Base-by-base conservation (phyloP, 371 early-diverging fungal genomes). In the Syncephalastrum racemosum region DNA sequence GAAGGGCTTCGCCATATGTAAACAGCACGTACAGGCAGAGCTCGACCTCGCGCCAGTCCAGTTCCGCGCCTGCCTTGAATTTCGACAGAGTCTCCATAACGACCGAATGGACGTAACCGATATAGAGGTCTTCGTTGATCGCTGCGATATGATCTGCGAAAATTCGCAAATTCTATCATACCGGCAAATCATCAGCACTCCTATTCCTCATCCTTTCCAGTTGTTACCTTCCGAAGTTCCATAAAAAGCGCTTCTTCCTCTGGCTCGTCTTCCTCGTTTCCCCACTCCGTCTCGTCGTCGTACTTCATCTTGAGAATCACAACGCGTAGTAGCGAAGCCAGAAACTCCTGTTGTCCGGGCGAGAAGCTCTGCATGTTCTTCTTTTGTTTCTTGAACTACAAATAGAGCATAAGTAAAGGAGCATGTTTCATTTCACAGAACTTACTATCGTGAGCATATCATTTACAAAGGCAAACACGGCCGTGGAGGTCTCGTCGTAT, bases 221-320 rank as follows among this genome's bases (percentile, higher is more conserved):
- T 36, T 2, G 4, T 44, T 71, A 88, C 90, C 79, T 89, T 88
- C 50, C 95, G 83, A 75, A 92, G 69, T 59, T 90, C 87, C 19
- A 68, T 59, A 62, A 95, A 94, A 48, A 86, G 58, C 0, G 87
- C 89, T 50, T 90, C 93, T 51, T 87, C 89, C 59, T 92, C 82
- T 10, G 75, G 90, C 36, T 86, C 93, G 44, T 89, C 90, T 20
- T 86, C 89, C 23, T 81, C 87, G 36, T 84, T 85, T 44, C 86
- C 86, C 78, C 87, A 89, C 14, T 89, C 90, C 39, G 82, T 79
- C 31, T 88, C 95, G 31, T 89, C 88, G 63, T 93, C 86, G 60
- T 93, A 96, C 75, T 92, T 90, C 84, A 95, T 87, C 77, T 96
- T 96, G 46, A 81, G 64, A 24, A 95, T 83, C 22, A 94, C 67